A percentile compares a stretch with the other conserved stretches of the same genome.
These are phyloP conservation scores for Amanita subjunquillea DNA, from an alignment of 768 basidiomycete species.

Conservation along the genomic window DNA sequence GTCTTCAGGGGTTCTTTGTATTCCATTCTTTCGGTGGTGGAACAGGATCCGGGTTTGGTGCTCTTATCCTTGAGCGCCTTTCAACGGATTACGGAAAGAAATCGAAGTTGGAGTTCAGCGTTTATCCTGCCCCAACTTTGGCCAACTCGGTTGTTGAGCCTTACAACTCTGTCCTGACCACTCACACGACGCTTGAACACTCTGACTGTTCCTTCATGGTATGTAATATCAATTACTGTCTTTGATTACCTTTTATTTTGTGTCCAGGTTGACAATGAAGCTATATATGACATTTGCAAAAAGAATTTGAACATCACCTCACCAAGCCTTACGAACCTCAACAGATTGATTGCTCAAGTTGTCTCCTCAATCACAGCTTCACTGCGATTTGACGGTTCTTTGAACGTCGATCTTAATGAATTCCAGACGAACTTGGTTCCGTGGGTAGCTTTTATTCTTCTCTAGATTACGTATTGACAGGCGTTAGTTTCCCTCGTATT, in stretches of 20 bases:
- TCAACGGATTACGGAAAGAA: conserved; percentile 99
- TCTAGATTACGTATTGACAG: conserved; percentile 6
- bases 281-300: conserved; percentile 99
- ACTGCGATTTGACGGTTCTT: conserved; percentile 91
- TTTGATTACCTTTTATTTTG: background rate
- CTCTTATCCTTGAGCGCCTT: conserved; percentile 91
- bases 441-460: conserved; percentile 34
- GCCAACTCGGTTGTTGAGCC: conserved; percentile 97
- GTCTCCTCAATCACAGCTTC: conserved; percentile 98
- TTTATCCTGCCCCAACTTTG: conserved; percentile 91
- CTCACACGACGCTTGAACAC: conserved; percentile 98
- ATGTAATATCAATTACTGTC: conserved; percentile 4
- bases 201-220: conserved; percentile 99
- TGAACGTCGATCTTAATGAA: conserved; percentile 96
- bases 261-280: conserved; percentile 89
- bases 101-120: conserved; percentile 96
- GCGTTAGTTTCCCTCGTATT: conserved; percentile 85
- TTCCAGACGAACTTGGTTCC: conserved; percentile 99
- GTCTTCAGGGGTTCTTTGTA: conserved; percentile 99
- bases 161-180: conserved; percentile 96
- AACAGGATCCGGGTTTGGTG: conserved; percentile 98
- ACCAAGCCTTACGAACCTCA: conserved; percentile 90
- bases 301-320: conserved; percentile 76
- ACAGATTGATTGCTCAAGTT: conserved; percentile 95
- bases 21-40: conserved; percentile 99